Conservation (phyloP, 495 filamentous ascomycete species). For the Xylaria longipes region DNA sequence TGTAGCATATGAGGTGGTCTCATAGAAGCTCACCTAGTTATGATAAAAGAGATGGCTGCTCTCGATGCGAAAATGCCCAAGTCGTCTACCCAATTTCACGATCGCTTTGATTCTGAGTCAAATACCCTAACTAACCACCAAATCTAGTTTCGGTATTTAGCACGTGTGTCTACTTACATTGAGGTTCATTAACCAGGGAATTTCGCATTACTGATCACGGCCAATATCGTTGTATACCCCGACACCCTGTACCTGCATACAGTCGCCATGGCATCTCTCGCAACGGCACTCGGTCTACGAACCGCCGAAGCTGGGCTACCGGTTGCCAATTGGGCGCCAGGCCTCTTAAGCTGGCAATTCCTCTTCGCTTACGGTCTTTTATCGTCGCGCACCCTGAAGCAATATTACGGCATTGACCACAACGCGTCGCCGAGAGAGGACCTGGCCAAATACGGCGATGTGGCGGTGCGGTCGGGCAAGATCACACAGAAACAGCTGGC, state of each 20-base stretch:
- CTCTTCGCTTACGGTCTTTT: constrained; percentile 53
- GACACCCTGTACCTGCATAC: background rate
- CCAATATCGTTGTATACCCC: background rate
- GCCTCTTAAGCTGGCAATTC: constrained; percentile 55
- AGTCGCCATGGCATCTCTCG: constrained; percentile 28
- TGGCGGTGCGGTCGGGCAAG: constrained; percentile 56
- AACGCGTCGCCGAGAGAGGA: constrained; percentile 55
- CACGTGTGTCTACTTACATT: background rate
- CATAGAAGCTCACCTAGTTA: too few species aligned
- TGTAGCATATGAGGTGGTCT: too few species aligned
- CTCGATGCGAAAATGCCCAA: too few species aligned
- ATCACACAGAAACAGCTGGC: constrained; percentile 52
- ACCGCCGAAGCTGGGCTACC: background rate
- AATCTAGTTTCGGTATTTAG: background rate
- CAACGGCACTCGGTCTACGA: constrained; percentile 28
- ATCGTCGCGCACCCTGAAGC: constrained; percentile 52
- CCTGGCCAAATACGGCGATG: constrained; percentile 52
- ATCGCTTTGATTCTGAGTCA: background rate
- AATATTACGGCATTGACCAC: constrained; percentile 55
- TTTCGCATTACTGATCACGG: background rate
- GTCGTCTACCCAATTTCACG: too few species aligned
- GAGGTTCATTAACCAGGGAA: background rate
- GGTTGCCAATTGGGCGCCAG: constrained; percentile 45
- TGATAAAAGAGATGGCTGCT: too few species aligned
- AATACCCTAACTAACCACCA: background rate